Base-by-base conservation (phyloP, 1,284 basidiomycete species). In the Tremellales sp. region DNA sequence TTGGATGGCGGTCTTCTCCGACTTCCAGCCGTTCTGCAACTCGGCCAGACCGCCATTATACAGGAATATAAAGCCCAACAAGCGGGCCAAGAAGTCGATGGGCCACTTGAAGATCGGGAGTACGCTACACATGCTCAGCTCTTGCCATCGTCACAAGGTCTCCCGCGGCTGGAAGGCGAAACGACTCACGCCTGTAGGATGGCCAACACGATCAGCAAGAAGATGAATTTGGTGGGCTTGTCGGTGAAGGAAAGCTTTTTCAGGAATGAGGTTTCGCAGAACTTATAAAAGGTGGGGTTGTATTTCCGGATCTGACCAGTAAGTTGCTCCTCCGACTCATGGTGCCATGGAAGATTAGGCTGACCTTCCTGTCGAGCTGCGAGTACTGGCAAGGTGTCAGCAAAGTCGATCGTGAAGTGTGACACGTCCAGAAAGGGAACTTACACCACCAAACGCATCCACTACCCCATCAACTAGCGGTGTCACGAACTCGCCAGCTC, bases 71-170 rank as follows among this genome's bases (percentile, higher is more conserved):
- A 63, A 58, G 3, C 52, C 53, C 2, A 68, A 49, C 24, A 53
- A 44, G 2, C 53, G 48, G 10, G 58, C 54, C 12, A 61, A 31
- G 25, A 58, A 51, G 29, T 60, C 61, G 3, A 70, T 42, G 4
- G 64, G 61, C 52, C 53, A 53, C 21, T 55, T 54, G 39, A 65
- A 56, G 3, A 68, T n/a, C 3, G 67, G 67, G 7, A 67, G 37
- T 12, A 61, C 44, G 3, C 65, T 67, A 46, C 3, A 1, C 7
- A 26, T 11, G 8, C 19, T 40, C 39, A 40, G 39, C 19, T 33
- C 29, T 33, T 33, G 8, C 10, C 29, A 8, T 33, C 8, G 29
- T 10, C 10, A n/a, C 10, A 10, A n/a, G 8, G 29, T 33, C 29
- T 33, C 29, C 12, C 10, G 21, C 19, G 23, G 13, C 13, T 15